Conservation (phyloP, 1,284 basidiomycete genomes). For the Fomes fomentarius region DNA sequence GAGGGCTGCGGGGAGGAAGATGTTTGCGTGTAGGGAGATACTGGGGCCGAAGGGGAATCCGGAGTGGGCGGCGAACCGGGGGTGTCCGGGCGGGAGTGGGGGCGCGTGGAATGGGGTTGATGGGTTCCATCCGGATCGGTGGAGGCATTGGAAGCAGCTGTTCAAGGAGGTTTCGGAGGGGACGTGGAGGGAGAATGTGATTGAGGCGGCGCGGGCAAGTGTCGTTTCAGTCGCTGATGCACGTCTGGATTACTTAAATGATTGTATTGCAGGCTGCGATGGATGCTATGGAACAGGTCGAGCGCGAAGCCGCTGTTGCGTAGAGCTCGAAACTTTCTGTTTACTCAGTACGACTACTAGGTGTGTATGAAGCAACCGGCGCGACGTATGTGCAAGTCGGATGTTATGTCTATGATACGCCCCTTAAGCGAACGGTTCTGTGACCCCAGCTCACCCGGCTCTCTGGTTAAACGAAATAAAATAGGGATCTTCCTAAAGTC, state of each 20-base stretch:
- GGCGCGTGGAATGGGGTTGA: conserved; percentile 18
- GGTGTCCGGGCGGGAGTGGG: conserved; percentile 8
- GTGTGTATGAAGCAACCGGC: too few species aligned
- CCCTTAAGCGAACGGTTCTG: too few species aligned
- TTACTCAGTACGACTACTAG: too few species aligned
- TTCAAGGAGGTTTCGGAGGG: conserved; percentile 1
- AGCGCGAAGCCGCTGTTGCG: not conserved
- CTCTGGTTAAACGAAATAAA: too few species aligned
- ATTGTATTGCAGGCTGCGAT: not conserved
- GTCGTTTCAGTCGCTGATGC: too few species aligned
- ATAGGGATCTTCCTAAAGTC: too few species aligned
- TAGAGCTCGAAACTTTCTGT: too few species aligned
- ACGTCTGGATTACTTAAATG: too few species aligned
- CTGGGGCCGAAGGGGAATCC: conserved; percentile 18
- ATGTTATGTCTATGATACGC: too few species aligned
- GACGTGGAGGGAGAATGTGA: conserved; percentile 5
- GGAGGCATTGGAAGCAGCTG: conserved; percentile 13
- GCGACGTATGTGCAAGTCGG: too few species aligned
- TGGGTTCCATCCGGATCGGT: conserved; percentile 16
- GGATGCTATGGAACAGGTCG: not conserved
- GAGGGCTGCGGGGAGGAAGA: conserved; percentile 10
- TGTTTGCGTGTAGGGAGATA: conserved; percentile 12
- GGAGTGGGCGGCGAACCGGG: not conserved
- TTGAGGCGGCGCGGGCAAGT: conserved; percentile 12
- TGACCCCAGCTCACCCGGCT: too few species aligned